Conservation (phyloP, 2,329 filamentous ascomycete genomes). For the Phyllosticta citriasiana region DNA sequence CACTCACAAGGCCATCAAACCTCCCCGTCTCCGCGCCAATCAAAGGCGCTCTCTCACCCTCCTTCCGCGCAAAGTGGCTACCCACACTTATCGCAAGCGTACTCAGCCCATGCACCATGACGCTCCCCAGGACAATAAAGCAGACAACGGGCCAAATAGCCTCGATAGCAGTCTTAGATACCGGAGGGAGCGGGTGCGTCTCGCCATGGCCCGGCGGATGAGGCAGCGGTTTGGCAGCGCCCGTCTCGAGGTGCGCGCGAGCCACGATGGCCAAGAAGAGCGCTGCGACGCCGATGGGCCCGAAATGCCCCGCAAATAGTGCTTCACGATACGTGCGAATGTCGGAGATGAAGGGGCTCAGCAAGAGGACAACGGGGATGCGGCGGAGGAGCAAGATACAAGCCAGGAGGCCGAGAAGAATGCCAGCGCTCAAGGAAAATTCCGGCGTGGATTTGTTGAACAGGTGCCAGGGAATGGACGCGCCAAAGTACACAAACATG, state of each 20-base stretch:
- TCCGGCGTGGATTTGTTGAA: slow-evolving; percentile 23
- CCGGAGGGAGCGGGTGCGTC: slow-evolving; percentile 18
- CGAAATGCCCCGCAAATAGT: slow-evolving; percentile 47
- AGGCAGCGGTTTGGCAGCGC: slow-evolving; percentile 34
- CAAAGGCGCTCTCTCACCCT: slow-evolving; percentile 40
- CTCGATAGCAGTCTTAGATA: slow-evolving; percentile 31
- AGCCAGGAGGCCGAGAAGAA: slow-evolving; percentile 36
- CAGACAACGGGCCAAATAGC: slow-evolving; percentile 46
- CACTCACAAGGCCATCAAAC: slow-evolving; percentile 41
- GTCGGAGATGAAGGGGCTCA: slow-evolving; percentile 40
- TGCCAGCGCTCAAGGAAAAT: slow-evolving; percentile 30
- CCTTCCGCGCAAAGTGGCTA: slow-evolving; percentile 37
- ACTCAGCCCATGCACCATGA: slow-evolving; percentile 44
- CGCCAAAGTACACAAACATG: slow-evolving; percentile 48
- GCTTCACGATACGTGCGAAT: slow-evolving; percentile 43
- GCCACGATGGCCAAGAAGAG: slow-evolving; percentile 49
- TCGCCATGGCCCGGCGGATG: slow-evolving; percentile 26
- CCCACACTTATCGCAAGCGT: slow-evolving; percentile 41
- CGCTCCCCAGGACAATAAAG: slow-evolving; percentile 45
- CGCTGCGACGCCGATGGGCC: slow-evolving; percentile 48
- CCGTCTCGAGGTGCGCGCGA: slow-evolving; percentile 42
- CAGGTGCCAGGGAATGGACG: slow-evolving; percentile 42
- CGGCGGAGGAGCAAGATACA: slow-evolving; percentile 44
- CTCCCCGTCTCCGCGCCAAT: slow-evolving; percentile 42
- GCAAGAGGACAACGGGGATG: slow-evolving; percentile 40